A percentile compares a stretch with the other conserved stretches of the same genome.
These are phyloP conservation scores for Monilinia polystroma DNA, from an alignment of 2,329 filamentous ascomycete genomes.

Conservation along the genomic window DNA sequence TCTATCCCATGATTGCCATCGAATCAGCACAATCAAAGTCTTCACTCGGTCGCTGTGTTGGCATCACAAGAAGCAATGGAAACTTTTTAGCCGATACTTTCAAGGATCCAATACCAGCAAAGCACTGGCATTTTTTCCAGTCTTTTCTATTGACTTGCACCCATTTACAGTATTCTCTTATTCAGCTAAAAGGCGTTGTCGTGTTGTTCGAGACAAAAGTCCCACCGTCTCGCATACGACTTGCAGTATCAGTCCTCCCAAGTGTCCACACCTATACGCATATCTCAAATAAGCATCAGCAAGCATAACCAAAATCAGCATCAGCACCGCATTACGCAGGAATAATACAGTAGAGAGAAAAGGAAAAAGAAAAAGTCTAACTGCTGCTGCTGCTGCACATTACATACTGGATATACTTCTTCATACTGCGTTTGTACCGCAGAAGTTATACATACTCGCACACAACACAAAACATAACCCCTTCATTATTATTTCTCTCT, in stretches of 20 bases:
- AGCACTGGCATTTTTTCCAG: background rate
- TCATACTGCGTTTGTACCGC: background rate
- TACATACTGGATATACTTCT: too few relatives aligned
- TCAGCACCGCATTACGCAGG: constrained; percentile 8
- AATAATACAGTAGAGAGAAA: background rate
- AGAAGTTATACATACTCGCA: background rate
- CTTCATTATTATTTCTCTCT: background rate
- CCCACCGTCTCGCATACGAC: constrained; percentile 19
- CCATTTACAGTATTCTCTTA: constrained; percentile 10
- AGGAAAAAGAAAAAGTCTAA: background rate
- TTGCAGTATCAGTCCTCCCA: background rate
- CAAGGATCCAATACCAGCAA: constrained; percentile 12
- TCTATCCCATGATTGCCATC: constrained; percentile 1
- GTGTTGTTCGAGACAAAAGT: constrained; percentile 22
- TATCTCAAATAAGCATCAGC: constrained; percentile 9
- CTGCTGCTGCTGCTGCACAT: background rate
- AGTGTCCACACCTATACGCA: background rate
- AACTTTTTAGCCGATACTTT: constrained; percentile 22
- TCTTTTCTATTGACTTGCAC: constrained; percentile 7
- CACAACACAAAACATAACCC: background rate
- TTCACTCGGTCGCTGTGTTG: constrained; percentile 28
- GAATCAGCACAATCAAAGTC: constrained; percentile 13
- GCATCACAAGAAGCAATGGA: constrained; percentile 32
- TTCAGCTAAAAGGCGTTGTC: constrained; percentile 15
- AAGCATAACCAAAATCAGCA: constrained; percentile 15